Evolutionary conservation across 148 eudicot species (phyloP).

Genomic region (Amaranthus cruentus): DNA sequence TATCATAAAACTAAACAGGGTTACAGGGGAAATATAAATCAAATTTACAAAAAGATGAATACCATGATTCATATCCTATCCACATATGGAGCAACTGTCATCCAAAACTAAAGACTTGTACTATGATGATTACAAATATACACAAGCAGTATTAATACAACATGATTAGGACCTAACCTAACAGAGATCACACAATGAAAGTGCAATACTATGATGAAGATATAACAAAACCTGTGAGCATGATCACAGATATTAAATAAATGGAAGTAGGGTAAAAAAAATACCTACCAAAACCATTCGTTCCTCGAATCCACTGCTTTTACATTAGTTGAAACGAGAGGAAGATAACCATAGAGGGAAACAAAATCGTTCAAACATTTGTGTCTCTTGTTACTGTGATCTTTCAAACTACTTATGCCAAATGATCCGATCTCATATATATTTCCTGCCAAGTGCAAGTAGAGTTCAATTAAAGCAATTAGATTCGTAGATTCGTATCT

Average conservation of each 20-base stretch:
- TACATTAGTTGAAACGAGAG: constrained; percentile 50
- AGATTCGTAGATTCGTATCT: not conserved
- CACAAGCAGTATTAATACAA: constrained; percentile 1
- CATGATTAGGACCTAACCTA: not conserved
- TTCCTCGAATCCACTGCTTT: constrained; percentile 52
- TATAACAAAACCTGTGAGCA: constrained; percentile 7
- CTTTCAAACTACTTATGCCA: constrained; percentile 52
- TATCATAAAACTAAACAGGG: no score
- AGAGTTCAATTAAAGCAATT: not conserved
- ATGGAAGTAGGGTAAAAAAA: not conserved
- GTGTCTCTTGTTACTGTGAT: constrained; percentile 45
- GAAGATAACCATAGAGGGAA: constrained; percentile 50
- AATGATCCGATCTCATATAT: constrained; percentile 57
- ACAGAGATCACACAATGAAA: not conserved
- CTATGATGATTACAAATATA: not conserved
- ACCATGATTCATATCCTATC: no score
- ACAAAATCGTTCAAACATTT: constrained; percentile 59
- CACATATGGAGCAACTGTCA: no score
- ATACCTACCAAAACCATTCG: constrained; percentile 63
- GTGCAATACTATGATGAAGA: not conserved
- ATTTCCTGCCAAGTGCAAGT: constrained; percentile 45
- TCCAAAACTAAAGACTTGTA: not conserved
- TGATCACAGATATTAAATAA: not conserved
- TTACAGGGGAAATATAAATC: no score
- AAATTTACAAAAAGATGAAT: no score